Base-by-base conservation (phyloP, 345 rosid species). In the Rubroshorea leprosula region DNA sequence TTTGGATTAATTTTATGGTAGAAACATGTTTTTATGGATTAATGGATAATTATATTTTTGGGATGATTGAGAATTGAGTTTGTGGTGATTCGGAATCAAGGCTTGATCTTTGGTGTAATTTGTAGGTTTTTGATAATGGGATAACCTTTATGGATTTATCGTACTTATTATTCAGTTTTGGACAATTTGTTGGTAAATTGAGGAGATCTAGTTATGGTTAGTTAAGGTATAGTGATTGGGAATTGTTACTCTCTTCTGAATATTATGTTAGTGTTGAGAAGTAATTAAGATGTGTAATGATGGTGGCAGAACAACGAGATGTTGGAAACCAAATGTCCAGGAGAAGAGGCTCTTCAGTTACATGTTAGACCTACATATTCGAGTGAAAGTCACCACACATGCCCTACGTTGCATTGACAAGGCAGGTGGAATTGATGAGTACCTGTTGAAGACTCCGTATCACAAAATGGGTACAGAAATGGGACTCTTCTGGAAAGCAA, bases 371-470 rank as follows among this genome's bases (percentile, higher is more conserved):
- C 94, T 90, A 1, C 97, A 93, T 63, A 83, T 93, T 63, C 82
- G 82, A 60, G 83, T 89, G 17, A 87, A 93, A 73, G 90, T 93
- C 48, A 89, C 99, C 0, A 87, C 82, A 13, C 96, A 93, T 43
- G 96, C 99, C 23, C 82, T 89, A 12, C 97, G 99, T 39, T 93
- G 96, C 89, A 83, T 93, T 17, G 99, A 93, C 76, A 93, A 89
- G 76, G 97, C 85, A 45, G 99, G 96, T 49, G 99, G 99, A 19
- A 79, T 89, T n/a, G 99, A 93, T 44, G 99, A 93, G 79, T 93
- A 93, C 74, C 69, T 93, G 63, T 80, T 93, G 24, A 89, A 82
- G 71, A 89, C 97, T 61, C 99, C 99, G 3, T 93, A 89, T 75
- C 81, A 85, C 17, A 89, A 89, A 73, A 89, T 93, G 97, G 90